Evolutionary conservation across 371 early-diverging fungal species (phyloP).

Genomic region (Apophysomyces variabilis): DNA sequence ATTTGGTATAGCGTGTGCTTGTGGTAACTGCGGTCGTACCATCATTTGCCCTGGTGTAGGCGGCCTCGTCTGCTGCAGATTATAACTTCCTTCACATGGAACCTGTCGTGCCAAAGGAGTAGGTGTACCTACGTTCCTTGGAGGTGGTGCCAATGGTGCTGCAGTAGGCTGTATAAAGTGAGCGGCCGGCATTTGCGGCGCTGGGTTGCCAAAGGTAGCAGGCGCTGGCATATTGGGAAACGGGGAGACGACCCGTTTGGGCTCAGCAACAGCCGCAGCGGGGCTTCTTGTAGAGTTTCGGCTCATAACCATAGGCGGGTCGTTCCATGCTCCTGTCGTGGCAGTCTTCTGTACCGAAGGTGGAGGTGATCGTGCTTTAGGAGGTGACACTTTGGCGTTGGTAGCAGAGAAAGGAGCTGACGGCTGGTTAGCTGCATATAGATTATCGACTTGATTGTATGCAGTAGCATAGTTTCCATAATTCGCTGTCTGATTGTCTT

Average conservation of each 20-base stretch:
- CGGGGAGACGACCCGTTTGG: conserved; percentile 49
- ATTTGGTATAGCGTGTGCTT: conserved; percentile 6
- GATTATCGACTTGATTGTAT: conserved; percentile 6
- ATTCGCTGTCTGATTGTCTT: neutral
- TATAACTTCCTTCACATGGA: neutral
- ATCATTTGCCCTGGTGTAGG: neutral
- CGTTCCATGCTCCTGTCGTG: conserved; percentile 60
- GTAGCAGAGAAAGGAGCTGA: conserved; percentile 10
- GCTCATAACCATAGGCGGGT: conserved; percentile 51
- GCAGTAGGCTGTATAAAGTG: conserved; percentile 15
- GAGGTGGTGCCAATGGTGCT: conserved; percentile 33
- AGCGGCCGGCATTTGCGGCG: conserved; percentile 13
- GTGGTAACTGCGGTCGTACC: neutral
- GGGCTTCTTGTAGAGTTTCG: conserved; percentile 33
- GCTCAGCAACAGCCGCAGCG: conserved; percentile 21
- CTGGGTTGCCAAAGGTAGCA: conserved; percentile 32
- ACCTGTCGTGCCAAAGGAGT: conserved; percentile 14
- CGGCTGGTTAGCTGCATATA: conserved; percentile 9
- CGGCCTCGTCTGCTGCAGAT: conserved; percentile 3
- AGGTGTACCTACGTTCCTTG: conserved; percentile 40
- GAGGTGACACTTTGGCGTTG: conserved; percentile 36
- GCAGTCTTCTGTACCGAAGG: conserved; percentile 36
- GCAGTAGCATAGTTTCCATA: conserved; percentile 16
- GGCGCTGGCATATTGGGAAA: conserved; percentile 51
- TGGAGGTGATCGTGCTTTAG: conserved; percentile 22